phyloP scores from a whole-genome alignment of 345 rosid genomes.

The Gossypium anomalum region DNA sequence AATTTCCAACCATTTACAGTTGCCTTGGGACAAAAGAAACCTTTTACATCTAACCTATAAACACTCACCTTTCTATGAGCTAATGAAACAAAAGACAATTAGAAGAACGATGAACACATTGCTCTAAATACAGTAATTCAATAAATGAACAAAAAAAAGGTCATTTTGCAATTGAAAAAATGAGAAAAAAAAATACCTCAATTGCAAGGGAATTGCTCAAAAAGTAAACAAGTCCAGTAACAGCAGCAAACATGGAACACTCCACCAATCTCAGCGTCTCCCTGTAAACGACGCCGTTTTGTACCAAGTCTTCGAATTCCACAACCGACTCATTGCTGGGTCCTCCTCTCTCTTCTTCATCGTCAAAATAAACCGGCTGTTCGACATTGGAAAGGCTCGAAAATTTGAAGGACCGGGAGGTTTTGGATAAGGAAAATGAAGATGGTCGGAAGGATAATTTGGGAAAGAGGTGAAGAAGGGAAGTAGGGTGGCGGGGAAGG shows the following conservation, averaged over 20 bases:
- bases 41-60: background rate
- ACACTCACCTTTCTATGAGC: background rate
- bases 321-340: background rate
- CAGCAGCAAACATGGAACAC: slow-evolving; percentile 91
- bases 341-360: slow-evolving; percentile 29
- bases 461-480: slow-evolving; percentile 4
- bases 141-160: background rate
- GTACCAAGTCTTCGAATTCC: slow-evolving; percentile 48
- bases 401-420: slow-evolving; percentile 28
- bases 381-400: slow-evolving; percentile 27
- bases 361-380: slow-evolving; percentile 28
- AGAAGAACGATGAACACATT: background rate
- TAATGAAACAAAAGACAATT: background rate
- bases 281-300: slow-evolving; percentile 49
- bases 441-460: slow-evolving; percentile 20
- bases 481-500: slow-evolving; percentile 8
- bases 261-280: slow-evolving; percentile 83
- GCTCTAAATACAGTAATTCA: background rate
- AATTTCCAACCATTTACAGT: background rate
- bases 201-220: slow-evolving; percentile 88
- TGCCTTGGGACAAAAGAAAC: background rate
- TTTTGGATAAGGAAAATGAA: background rate
- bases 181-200: slow-evolving; percentile 45
- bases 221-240: slow-evolving; percentile 47
- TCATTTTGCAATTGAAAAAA: background rate